phyloP scores from a whole-genome alignment of 306 rosid species.

The Carpinus viminea region DNA sequence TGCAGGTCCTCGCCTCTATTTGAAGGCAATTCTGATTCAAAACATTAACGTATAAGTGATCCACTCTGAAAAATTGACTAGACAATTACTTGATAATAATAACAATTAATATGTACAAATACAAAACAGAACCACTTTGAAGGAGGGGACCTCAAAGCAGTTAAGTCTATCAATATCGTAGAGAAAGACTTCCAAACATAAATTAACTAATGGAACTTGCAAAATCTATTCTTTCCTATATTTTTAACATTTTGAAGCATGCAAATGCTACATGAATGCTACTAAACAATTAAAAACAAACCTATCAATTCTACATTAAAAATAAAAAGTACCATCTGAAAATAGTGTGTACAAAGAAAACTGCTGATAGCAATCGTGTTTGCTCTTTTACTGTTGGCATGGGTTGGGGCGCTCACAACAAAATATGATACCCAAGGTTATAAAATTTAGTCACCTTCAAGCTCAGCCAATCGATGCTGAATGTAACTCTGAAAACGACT shows the following conservation, averaged over 20 bases:
- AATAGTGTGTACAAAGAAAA: conserved; percentile 7
- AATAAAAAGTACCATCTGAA: neutral
- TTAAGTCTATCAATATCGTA: too few relatives aligned
- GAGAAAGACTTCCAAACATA: too few relatives aligned
- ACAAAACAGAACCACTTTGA: neutral
- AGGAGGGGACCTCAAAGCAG: too few relatives aligned
- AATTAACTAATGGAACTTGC: neutral
- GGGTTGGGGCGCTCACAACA: neutral
- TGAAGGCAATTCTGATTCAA: conserved; percentile 84
- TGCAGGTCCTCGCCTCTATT: conserved; percentile 93
- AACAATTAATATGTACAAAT: conserved; percentile 7
- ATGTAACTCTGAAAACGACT: conserved; percentile 61
- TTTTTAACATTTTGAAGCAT: neutral
- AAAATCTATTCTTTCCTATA: neutral
- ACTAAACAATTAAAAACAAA: neutral
- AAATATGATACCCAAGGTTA: conserved; percentile 7
- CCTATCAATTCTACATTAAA: neutral
- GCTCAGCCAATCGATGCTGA: conserved; percentile 68
- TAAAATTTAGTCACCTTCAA: conserved; percentile 61
- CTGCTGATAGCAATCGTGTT: neutral
- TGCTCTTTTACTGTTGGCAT: neutral
- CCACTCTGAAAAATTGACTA: conserved; percentile 15
- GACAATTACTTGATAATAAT: conserved; percentile 10
- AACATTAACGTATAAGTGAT: conserved; percentile 33
- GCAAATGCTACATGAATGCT: neutral